phyloP scores from a whole-genome alignment of 2,329 filamentous ascomycete genomes.

The Epichloe gansuensis region DNA sequence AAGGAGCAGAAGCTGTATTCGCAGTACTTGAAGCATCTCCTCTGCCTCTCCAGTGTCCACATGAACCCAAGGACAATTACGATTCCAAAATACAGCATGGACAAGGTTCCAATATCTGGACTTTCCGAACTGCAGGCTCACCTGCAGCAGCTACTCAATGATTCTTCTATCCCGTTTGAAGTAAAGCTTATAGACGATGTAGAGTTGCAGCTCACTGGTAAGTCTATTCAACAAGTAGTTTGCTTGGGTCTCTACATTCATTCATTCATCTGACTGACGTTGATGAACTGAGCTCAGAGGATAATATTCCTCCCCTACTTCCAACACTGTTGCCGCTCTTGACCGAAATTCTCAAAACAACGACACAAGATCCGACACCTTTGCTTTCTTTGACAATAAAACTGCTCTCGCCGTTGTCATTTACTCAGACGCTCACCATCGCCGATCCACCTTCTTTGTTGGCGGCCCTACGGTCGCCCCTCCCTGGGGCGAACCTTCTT shows the following conservation, averaged over 20 bases:
- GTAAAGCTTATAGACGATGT: constrained; percentile 45
- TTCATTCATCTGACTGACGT: background rate
- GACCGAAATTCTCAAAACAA: constrained; percentile 38
- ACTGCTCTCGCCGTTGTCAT: constrained; percentile 40
- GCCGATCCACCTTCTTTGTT: constrained; percentile 39
- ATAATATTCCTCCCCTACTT: constrained; percentile 40
- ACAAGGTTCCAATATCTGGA: constrained; percentile 35
- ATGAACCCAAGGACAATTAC: constrained; percentile 22
- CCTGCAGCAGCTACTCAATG: constrained; percentile 35
- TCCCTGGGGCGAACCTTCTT: constrained; percentile 45
- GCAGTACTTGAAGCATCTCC: background rate
- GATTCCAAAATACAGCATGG: constrained; percentile 27
- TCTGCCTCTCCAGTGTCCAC: background rate
- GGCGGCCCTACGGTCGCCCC: constrained; percentile 39
- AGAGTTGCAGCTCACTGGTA: constrained; percentile 45
- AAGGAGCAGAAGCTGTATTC: too few relatives aligned
- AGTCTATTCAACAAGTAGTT: background rate
- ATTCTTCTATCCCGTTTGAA: constrained; percentile 30
- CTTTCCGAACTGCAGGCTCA: constrained; percentile 43
- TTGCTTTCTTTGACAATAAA: constrained; percentile 43
- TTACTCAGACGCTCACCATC: constrained; percentile 38
- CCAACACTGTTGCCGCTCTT: constrained; percentile 41
- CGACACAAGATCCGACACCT: constrained; percentile 36
- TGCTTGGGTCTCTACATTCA: background rate
- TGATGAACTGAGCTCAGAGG: constrained; percentile 22